Base-by-base conservation (phyloP, 352 stramenopile species). In the Globisporangium carolinianum region DNA sequence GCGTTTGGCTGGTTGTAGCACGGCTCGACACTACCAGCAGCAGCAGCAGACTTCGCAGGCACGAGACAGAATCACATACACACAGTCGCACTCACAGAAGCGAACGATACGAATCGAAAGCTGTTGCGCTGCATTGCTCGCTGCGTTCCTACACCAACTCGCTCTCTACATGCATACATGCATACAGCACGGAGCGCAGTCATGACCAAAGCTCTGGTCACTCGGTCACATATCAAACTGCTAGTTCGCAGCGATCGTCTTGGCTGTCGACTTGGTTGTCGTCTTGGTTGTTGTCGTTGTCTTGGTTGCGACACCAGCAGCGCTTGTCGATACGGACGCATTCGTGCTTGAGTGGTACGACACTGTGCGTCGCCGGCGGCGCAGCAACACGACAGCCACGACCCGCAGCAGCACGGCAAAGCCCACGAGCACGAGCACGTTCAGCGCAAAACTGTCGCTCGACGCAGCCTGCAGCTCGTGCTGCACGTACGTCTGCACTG, bases 341-440 rank as follows among this genome's bases (percentile, higher is more conserved):
- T 41, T 60, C 15, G 35, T 53, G 37, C 54, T 60, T n/a, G 15
- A 48, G 37, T 18, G 51, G 39, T 61, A 56, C 37, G 55, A 46
- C 14, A 15, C 42, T n/a, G 51, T 32, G 42, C 56, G 49, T 5
- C 45, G 55, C 46, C 54, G 49, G 32, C 39, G 52, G n/a, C 55
- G 51, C 42, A 63, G 56, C n/a, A 63, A 14, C n/a, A 61, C 56
- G 18, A 56, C 41, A 8, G 48, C 18, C 45, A 61, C 11, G 60
- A 61, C 48, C 38, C 53, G 60, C 8, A 65, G 24, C 2, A 65
- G n/a, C 41, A 57, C 53, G 14, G 52, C 55, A 32, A 61, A 59
- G 0, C 51, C 58, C 37, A 59, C 15, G 24, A 61, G 56, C 39
- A 56, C 39, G 32, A 51, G 50, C 39, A 47, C 18, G 47, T 63